phyloP scores from a whole-genome alignment of 148 eudicot genomes.

The Rheum nobile region DNA sequence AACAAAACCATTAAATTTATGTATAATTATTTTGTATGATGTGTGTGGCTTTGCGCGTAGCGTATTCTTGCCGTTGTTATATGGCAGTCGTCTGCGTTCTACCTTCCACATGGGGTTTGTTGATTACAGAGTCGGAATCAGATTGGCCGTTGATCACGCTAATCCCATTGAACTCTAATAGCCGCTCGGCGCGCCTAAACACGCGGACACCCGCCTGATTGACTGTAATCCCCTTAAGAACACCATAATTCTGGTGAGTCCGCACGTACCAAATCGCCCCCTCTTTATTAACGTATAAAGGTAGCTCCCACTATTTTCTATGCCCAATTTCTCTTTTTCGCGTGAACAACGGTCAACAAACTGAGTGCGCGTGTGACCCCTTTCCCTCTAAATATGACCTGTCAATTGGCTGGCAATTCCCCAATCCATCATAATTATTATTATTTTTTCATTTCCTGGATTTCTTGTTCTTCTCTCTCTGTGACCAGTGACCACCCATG shows the following conservation, averaged over 20 bases:
- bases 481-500: conserved; percentile 13
- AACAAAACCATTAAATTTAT: too few species aligned
- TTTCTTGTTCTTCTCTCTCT: not conserved
- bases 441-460: not conserved
- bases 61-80: not conserved
- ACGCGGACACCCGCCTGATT: not conserved
- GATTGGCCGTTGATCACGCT: not conserved
- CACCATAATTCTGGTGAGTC: not conserved
- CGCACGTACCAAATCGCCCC: not conserved
- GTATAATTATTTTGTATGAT: not conserved
- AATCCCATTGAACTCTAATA: not conserved
- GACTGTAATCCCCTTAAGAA: not conserved
- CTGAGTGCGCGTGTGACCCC: conserved; percentile 18
- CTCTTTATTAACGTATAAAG: not conserved
- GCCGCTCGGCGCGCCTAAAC: conserved; percentile 1
- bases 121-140: not conserved
- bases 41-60: not conserved
- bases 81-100: not conserved
- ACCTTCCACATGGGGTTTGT: not conserved
- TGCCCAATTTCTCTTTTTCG: not conserved
- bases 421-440: not conserved
- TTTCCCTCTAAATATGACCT: conserved; percentile 18
- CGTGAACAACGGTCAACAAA: conserved; percentile 21
- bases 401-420: conserved; percentile 30
- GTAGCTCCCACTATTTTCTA: not conserved